Evolutionary conservation across 2,329 filamentous ascomycete genomes (phyloP).

Genomic region (Diaporthe eres): DNA sequence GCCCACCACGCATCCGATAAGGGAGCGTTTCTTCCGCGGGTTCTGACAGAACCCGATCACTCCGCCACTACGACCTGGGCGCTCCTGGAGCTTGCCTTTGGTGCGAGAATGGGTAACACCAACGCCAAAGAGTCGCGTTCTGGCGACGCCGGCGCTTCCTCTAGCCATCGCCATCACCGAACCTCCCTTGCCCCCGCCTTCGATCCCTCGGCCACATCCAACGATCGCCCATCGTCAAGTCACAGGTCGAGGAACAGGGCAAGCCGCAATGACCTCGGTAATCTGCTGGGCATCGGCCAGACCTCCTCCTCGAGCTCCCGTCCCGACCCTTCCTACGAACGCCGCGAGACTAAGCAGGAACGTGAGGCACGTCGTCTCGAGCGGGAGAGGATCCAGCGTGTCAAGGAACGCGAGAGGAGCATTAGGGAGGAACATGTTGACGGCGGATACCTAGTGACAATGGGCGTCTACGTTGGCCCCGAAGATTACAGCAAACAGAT

Average conservation of each 20-base stretch:
- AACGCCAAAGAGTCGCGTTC: slow-evolving; percentile 53
- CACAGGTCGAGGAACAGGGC: slow-evolving; percentile 49
- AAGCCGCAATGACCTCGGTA: slow-evolving; percentile 62
- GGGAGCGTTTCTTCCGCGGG: not conserved
- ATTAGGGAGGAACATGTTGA: slow-evolving; percentile 94
- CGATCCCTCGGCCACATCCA: slow-evolving; percentile 44
- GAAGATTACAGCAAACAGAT: slow-evolving; percentile 94
- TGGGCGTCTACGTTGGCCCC: slow-evolving; percentile 90
- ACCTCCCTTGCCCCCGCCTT: slow-evolving; percentile 40
- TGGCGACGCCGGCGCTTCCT: slow-evolving; percentile 44
- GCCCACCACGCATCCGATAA: not conserved
- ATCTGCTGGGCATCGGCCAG: slow-evolving; percentile 59
- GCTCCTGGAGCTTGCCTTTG: slow-evolving; percentile 28
- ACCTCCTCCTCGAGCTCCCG: slow-evolving; percentile 53
- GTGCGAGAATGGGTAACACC: slow-evolving; percentile 51
- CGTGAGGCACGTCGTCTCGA: slow-evolving; percentile 89
- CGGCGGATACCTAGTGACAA: slow-evolving; percentile 92
- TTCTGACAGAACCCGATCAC: not conserved
- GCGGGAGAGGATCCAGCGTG: slow-evolving; percentile 80
- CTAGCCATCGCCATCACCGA: slow-evolving; percentile 45
- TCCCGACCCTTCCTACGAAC: slow-evolving; percentile 64
- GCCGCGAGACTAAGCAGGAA: slow-evolving; percentile 92
- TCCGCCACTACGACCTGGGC: slow-evolving; percentile 5
- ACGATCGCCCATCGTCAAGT: slow-evolving; percentile 41
- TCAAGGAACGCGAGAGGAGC: slow-evolving; percentile 91